Conservation (phyloP, 495 filamentous ascomycete species). For the Pyronema omphalodes region DNA sequence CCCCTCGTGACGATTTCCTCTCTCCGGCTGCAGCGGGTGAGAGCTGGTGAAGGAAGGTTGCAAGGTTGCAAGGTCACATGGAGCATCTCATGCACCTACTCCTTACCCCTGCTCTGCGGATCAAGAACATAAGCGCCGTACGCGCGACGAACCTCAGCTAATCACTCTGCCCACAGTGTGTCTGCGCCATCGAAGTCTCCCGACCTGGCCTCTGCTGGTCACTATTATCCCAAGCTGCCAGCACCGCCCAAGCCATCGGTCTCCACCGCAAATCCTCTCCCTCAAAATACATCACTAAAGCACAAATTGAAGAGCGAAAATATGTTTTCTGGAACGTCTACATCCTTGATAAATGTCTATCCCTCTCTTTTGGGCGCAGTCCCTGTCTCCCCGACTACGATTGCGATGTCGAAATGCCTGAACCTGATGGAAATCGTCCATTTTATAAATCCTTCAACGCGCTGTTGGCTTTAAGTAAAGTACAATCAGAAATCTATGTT, state of each 20-base stretch:
- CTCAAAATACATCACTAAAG: slow-evolving; percentile 10
- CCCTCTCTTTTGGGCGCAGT: slow-evolving; percentile 19
- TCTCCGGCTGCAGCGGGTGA: neutral
- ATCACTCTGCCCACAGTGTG: slow-evolving; percentile 6
- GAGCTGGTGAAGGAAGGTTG: no score
- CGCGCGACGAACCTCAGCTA: no score
- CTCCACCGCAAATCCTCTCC: slow-evolving; percentile 19
- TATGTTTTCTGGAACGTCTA: slow-evolving; percentile 26
- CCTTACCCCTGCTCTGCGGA: no score
- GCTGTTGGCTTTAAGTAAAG: slow-evolving; percentile 14
- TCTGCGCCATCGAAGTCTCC: slow-evolving; percentile 22
- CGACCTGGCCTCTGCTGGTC: slow-evolving; percentile 22
- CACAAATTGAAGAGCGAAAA: slow-evolving; percentile 19
- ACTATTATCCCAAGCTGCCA: slow-evolving; percentile 18
- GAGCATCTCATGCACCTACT: neutral
- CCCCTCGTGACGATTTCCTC: neutral
- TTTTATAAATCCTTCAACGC: slow-evolving; percentile 17
- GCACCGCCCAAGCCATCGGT: slow-evolving; percentile 23
- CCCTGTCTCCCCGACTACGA: slow-evolving; percentile 23
- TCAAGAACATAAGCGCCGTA: no score
- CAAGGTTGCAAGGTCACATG: neutral
- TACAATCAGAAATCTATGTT: slow-evolving; percentile 20
- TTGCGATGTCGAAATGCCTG: slow-evolving; percentile 18
- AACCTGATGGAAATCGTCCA: slow-evolving; percentile 10
- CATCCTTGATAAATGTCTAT: slow-evolving; percentile 20